Evolutionary conservation across 352 stramenopile species (phyloP), one percentile per base, ranked within the genome.

Genomic region (Phytophthora sp.): DNA sequence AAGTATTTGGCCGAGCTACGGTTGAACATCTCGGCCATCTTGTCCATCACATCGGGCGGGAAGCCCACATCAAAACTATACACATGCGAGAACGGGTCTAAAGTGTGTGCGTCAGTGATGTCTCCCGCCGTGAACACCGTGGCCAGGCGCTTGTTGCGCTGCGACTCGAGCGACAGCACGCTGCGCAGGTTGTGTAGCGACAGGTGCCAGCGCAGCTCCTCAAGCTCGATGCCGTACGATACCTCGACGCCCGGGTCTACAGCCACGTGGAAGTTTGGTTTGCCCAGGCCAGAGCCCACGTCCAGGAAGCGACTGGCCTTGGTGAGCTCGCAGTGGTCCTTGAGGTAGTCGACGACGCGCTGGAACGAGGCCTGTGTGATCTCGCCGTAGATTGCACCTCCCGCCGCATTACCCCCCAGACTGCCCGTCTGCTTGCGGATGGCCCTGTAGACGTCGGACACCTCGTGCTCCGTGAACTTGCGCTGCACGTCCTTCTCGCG

Each of bases 1-100:
- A 99, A 90, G 74, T 97, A 99, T 38, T 85, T 67, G 4, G 91
- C 91, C 21, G 82, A 57, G 58, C 78, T 94, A 35, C 77, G 73
- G 62, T 99, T 99, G 64, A 98, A 99, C 62, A 97, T 98, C 20
- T 80, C 51, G 1, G 95, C 89, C 49, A 99, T 90, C 50, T 94
- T 74, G 54, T 96, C 72, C 80, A 98, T 98, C 13, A 98, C 90
- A 32, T 85, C 69, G 1, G 96, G 96, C n/a, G 97, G 97, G 66
- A 99, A 99, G 12, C 96, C 97, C 52, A 99, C 96, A 54, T 99
- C 97, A 69, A 99, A 99, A 84, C 97, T 99, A 75, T 99, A 99
- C 18, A 99, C 87, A 74, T 99, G 97, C 5, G 96, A 98, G 63
- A 99, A 99, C 0, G 96, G 96, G 74, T 99, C 93, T 32, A 99